Conservation (phyloP, 129 eudicot genomes). For the Solidago caesia region DNA sequence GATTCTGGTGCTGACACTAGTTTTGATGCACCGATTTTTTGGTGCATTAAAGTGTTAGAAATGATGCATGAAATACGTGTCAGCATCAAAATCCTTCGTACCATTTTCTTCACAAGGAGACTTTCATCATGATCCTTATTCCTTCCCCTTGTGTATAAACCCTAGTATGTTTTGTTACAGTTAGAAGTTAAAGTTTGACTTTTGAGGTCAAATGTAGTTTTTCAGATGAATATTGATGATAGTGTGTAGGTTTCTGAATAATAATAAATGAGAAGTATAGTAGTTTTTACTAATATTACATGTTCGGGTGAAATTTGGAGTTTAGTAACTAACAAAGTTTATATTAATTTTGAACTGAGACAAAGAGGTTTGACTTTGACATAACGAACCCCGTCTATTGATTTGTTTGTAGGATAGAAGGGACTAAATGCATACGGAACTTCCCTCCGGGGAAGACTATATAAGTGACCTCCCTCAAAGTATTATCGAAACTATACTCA, state of each 20-base stretch:
- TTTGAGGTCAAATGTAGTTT: constrained; percentile 12
- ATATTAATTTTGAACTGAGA: background rate
- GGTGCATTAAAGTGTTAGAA: too few relatives aligned
- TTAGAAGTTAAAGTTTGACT: background rate
- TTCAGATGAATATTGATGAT: background rate
- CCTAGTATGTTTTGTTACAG: constrained; percentile 14
- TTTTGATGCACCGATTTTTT: too few relatives aligned
- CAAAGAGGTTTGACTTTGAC: background rate
- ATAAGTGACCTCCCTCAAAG: constrained; percentile 90
- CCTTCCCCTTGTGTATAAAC: background rate
- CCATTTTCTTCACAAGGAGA: background rate
- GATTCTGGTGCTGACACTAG: too few relatives aligned
- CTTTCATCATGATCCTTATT: background rate
- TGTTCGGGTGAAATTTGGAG: background rate
- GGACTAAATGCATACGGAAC: constrained; percentile 41
- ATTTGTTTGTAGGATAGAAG: constrained; percentile 21
- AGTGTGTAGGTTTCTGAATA: background rate
- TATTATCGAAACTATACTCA: constrained; percentile 70
- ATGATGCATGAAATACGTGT: too few relatives aligned
- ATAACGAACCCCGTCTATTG: background rate
- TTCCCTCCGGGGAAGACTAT: constrained; percentile 44
- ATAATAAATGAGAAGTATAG: background rate
- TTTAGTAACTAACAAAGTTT: background rate
- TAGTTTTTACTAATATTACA: background rate
- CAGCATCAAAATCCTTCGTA: background rate